phyloP scores from a whole-genome alignment of 2,329 filamentous ascomycete genomes.

The Huntiella omanensis region DNA sequence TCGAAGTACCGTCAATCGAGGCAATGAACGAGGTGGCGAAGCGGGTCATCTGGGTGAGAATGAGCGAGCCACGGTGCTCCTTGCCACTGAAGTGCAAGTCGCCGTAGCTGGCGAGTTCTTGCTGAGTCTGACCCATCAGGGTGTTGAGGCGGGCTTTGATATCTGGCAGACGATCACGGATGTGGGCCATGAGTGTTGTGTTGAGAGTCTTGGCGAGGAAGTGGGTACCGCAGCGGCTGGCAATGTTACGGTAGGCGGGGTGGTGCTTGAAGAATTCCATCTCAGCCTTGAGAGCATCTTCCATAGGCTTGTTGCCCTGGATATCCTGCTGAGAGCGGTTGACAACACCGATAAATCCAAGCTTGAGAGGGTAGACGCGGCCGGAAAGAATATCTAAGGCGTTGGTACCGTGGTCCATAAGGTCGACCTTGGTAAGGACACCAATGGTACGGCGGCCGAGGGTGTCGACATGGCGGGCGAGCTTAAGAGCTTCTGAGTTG shows the following conservation, averaged over 20 bases:
- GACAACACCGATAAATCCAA: slow-evolving; percentile 95
- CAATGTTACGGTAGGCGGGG: slow-evolving; percentile 92
- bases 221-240: slow-evolving; percentile 78
- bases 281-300: slow-evolving; percentile 78
- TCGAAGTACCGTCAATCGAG: slow-evolving; percentile 95
- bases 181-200: slow-evolving; percentile 86
- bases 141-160: slow-evolving; percentile 97
- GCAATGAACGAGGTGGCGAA: slow-evolving; percentile 97
- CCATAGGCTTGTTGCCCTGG: slow-evolving; percentile 82
- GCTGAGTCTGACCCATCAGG: slow-evolving; percentile 97
- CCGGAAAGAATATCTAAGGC: slow-evolving; percentile 95
- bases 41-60: slow-evolving; percentile 92
- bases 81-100: slow-evolving; percentile 96
- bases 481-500: slow-evolving; percentile 92
- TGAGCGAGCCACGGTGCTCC: slow-evolving; percentile 85
- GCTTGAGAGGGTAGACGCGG: slow-evolving; percentile 85
- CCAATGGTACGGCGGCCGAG: slow-evolving; percentile 89
- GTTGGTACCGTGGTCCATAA: slow-evolving; percentile 98
- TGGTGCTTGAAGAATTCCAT: slow-evolving; percentile 93
- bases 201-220: slow-evolving; percentile 91
- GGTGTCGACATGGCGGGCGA: slow-evolving; percentile 90
- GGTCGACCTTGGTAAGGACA: slow-evolving; percentile 86
- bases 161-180: slow-evolving; percentile 84
- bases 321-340: slow-evolving; percentile 98
- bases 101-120: slow-evolving; percentile 92